Evolutionary conservation across 2,329 filamentous ascomycete species (phyloP), one percentile per base, ranked within the genome.

Genomic region (Fusarium sp.): DNA sequence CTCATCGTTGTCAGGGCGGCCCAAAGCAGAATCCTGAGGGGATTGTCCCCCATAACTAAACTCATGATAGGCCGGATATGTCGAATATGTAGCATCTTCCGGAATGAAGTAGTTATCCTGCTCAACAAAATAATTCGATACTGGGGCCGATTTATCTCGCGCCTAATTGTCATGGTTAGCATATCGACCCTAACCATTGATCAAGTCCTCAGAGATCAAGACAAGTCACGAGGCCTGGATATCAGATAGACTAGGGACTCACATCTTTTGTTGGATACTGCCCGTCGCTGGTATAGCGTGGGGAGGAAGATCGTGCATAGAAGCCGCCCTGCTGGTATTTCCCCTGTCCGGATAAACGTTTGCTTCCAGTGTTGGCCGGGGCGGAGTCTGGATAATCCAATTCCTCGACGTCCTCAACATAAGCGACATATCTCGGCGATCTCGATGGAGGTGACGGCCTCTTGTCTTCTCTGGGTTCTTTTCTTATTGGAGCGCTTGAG

Each of bases 21-120:
- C 2, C 12, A 44, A 16, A 8, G 20, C 12, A 12, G 42, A 16
- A 44, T 16, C 42, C 4, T 14, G 42, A 24, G 20, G 12, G 7
- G 20, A 5, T 5, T 22, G 38, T 42, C n/a, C n/a, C 38, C 20
- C 12, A 11, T 5, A 22, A 4, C n/a, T n/a, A n/a, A 6, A 20
- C 40, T 22, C n/a, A 0, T n/a, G 12, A 12, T 44, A 12, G 20
- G 14, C 0, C 20, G 12, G 22, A 7, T 14, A 20, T 22, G 3
- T 14, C 11, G 20, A 24, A 22, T 5, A 22, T 9, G 9, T 20
- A 44, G 24, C 7, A 1, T 10, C 42, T 6, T 27, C 4, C 42
- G 3, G 7, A 9, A 9, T 9, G 16, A 9, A 16, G 35, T 9
- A 3, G 7, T 0, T 4, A 4, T 4, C 14, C 12, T 4, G 20